Base-by-base conservation (phyloP, 2,329 filamentous ascomycete genomes). In the Apiospora kogelbergensis region DNA sequence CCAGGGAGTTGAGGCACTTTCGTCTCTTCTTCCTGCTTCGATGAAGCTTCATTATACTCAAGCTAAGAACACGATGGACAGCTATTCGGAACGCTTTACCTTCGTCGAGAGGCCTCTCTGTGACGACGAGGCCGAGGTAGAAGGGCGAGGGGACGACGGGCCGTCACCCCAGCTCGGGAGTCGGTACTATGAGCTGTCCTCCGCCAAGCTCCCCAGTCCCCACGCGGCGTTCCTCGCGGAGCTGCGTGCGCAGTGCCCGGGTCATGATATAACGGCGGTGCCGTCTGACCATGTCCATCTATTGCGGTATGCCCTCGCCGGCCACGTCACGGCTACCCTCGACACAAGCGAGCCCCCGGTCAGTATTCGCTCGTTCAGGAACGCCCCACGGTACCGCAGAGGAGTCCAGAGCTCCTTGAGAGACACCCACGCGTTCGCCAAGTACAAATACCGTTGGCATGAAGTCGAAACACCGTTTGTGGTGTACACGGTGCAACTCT, bases 361-460 rank as follows among this genome's bases (percentile, higher is more conserved):
- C 24, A 26, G 60, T 22, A 15, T 40, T 17, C 60, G 57, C 33
- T 22, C 53, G 42, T 44, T 44, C 37, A 44, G 45, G n/a, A 15
- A 15, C 13, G 37, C 67, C 17, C 63, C 68, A 11, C 15, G 24
- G 4, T 30, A 63, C 5, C 60, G 66, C 53, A n/a, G 22, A 9
- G 79, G 78, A 33, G 73, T 71, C 67, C 70, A 72, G 4, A 81
- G 81, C 6, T 67, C 68, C 11, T 70, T 84, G 4, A 74, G 68
- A 1, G 73, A 77, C n/a, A 60, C 69, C 3, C 66, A 79, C 9
- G 66, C 74, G 37, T 83, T 80, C 69, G 78, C 75, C 71, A 82
- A 81, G 72, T 83, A 80, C 68, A 67, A 79, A 15, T 83, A 81
- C 73, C 74, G 71, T 15, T 83, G 81, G 81, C 67, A 76, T 13